Evolutionary conservation across 2,329 filamentous ascomycete genomes (phyloP).

Genomic region (Colletotrichum sp.): DNA sequence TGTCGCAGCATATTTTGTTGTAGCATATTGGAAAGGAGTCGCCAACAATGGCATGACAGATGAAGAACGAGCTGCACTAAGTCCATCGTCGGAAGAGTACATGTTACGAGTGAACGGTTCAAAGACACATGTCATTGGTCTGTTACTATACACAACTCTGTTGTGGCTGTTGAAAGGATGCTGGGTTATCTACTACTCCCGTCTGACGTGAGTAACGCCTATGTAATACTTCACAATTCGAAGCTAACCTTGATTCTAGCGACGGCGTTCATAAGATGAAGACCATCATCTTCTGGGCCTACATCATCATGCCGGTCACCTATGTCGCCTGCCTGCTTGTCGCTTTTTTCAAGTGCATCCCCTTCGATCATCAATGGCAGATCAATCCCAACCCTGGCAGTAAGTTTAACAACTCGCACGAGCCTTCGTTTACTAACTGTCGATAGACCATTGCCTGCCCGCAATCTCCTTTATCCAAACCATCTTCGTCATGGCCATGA

Average conservation of each 20-base stretch:
- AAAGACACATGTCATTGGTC: conserved; percentile 56
- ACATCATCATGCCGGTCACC: neutral
- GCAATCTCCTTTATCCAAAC: conserved; percentile 7
- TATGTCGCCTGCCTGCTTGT: conserved; percentile 27
- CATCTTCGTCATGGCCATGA: conserved; percentile 13
- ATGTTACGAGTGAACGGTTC: conserved; percentile 49
- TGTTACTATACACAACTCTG: conserved; percentile 52
- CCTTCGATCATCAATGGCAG: conserved; percentile 50
- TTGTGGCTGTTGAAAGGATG: conserved; percentile 58
- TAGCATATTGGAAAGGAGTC: conserved; percentile 42
- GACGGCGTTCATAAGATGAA: conserved; percentile 8
- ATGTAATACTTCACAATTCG: neutral
- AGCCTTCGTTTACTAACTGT: neutral
- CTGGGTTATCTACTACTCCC: conserved; percentile 55
- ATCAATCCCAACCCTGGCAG: conserved; percentile 41
- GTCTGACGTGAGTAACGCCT: conserved; percentile 45
- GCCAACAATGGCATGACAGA: conserved; percentile 57
- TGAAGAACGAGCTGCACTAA: conserved; percentile 43
- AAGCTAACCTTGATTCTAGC: neutral
- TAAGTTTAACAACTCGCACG: accelerated
- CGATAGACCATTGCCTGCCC: neutral
- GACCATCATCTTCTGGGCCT: conserved; percentile 2
- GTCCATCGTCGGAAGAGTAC: conserved; percentile 32
- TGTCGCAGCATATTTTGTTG: conserved; percentile 36
- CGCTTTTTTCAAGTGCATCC: conserved; percentile 47